phyloP scores from a whole-genome alignment of 2,329 filamentous ascomycete species.

The Fusarium sacchari region DNA sequence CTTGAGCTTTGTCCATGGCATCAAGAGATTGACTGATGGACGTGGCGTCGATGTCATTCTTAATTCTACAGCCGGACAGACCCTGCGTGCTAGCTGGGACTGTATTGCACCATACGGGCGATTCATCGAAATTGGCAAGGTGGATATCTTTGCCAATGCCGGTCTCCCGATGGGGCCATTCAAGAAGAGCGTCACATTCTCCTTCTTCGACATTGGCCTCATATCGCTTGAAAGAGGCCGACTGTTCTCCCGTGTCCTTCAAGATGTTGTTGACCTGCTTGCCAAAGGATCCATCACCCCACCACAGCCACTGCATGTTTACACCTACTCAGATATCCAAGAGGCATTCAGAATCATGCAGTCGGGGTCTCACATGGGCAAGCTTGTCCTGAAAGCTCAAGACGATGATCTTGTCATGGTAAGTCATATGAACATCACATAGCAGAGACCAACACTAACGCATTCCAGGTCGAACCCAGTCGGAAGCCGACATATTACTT shows the following conservation, averaged over 20 bases:
- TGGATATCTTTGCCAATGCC: conserved; percentile 40
- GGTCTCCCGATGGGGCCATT: conserved; percentile 49
- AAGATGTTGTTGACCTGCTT: not conserved
- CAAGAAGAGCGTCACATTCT: conserved; percentile 19
- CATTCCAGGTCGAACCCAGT: not conserved
- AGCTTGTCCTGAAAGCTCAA: not conserved
- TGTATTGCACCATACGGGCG: conserved; percentile 47
- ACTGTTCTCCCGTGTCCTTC: not conserved
- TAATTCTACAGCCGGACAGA: conserved; percentile 46
- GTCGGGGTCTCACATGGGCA: not conserved
- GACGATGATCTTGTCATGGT: not conserved
- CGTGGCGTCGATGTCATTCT: conserved; percentile 48
- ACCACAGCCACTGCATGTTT: not conserved
- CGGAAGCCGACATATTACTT: conserved; percentile 30
- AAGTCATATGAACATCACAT: not conserved
- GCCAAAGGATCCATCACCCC: not conserved
- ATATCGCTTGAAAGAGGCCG: not conserved
- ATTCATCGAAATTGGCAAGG: conserved; percentile 50
- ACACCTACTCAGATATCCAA: not conserved
- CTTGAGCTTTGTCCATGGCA: not conserved
- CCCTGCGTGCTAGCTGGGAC: conserved; percentile 45
- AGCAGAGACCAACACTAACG: conserved; percentile 23
- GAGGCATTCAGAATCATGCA: conserved; percentile 1
- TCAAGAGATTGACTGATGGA: conserved; percentile 30
- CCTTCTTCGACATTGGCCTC: conserved; percentile 23